A percentile compares a stretch with the other conserved stretches of the same genome.
Conservation (phyloP, 2,329 filamentous ascomycete genomes). For the Fusarium oxysporum region DNA sequence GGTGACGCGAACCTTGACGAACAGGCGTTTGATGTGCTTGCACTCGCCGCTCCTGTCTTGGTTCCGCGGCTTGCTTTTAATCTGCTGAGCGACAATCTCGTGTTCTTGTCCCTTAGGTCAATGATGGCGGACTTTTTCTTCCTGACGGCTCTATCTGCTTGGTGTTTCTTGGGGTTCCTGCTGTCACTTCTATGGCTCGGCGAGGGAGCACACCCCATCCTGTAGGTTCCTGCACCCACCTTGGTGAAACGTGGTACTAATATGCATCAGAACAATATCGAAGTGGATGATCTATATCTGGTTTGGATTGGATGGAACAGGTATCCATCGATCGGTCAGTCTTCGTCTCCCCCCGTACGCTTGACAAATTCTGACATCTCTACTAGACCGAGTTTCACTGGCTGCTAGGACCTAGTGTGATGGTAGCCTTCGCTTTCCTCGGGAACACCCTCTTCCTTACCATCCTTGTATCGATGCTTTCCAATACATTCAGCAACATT, state of each 20-base stretch:
- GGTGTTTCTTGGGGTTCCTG: conserved; percentile 87
- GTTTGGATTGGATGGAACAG: conserved; percentile 84
- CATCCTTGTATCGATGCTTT: conserved; percentile 87
- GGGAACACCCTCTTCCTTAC: conserved; percentile 92
- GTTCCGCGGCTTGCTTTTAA: conserved; percentile 86
- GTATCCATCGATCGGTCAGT: conserved; percentile 67
- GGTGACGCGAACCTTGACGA: conserved; percentile 63
- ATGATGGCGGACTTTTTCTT: conserved; percentile 91
- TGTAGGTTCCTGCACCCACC: conserved; percentile 55
- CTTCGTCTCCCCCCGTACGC: background rate
- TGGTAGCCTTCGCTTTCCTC: conserved; percentile 86
- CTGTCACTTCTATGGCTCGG: conserved; percentile 84
- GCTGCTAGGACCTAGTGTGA: conserved; percentile 81
- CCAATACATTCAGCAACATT: conserved; percentile 84
- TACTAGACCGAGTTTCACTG: conserved; percentile 76
- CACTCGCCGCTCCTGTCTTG: conserved; percentile 81
- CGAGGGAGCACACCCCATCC: conserved; percentile 68
- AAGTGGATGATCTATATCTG: conserved; percentile 96
- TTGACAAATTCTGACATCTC: conserved; percentile 10
- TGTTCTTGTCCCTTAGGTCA: conserved; percentile 82
- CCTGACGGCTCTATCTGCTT: conserved; percentile 78
- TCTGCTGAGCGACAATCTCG: conserved; percentile 83
- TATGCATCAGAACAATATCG: conserved; percentile 69
- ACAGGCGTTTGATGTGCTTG: conserved; percentile 82
- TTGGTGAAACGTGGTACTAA: conserved; percentile 11